A percentile compares a stretch with the other conserved stretches of the same genome.
These are phyloP conservation scores for Boletus barrowsii DNA, from an alignment of 768 basidiomycete species.

Conservation along the genomic window DNA sequence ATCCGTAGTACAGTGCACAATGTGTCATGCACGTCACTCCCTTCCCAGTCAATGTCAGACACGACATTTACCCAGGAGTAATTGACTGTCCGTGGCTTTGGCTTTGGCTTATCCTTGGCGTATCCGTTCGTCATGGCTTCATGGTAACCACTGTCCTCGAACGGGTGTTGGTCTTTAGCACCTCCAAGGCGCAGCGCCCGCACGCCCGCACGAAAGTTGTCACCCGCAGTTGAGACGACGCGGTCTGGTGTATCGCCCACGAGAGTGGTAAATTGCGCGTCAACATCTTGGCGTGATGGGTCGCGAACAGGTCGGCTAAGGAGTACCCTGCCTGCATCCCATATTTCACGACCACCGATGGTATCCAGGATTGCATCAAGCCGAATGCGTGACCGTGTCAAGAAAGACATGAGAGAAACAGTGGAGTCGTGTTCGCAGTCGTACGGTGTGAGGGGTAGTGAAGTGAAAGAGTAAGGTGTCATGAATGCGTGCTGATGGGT, in stretches of 20 bases:
- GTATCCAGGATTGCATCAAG: conserved; percentile 86
- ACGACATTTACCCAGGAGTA: conserved; percentile 82
- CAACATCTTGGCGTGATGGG: conserved; percentile 27
- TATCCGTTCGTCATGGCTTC: conserved; percentile 16
- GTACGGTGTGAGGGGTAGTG: conserved; percentile 30
- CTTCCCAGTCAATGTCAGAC: conserved; percentile 83
- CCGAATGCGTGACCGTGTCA: conserved; percentile 27
- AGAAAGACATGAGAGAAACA: conserved; percentile 25
- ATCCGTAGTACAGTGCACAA: conserved; percentile 39
- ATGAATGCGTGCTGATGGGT: conserved; percentile 24
- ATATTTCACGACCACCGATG: conserved; percentile 74
- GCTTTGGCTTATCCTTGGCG: conserved; percentile 31
- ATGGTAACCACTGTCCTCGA: conserved; percentile 26
- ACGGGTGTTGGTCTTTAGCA: conserved; percentile 27
- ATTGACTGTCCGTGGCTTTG: conserved; percentile 47
- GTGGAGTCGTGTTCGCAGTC: conserved; percentile 25
- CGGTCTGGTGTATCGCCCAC: conserved; percentile 68
- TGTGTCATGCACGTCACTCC: conserved; percentile 63
- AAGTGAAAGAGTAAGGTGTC: conserved; percentile 29
- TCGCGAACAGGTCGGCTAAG: conserved; percentile 38
- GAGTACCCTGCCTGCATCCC: conserved; percentile 69
- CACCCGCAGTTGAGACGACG: conserved; percentile 64
- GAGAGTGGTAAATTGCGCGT: conserved; percentile 72
- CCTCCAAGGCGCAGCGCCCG: conserved; percentile 47
- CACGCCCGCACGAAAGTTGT: conserved; percentile 71